These are phyloP conservation scores for Myriosclerotinia duriaeana DNA, from an alignment of 2,329 filamentous ascomycete species.

Conservation along the genomic window DNA sequence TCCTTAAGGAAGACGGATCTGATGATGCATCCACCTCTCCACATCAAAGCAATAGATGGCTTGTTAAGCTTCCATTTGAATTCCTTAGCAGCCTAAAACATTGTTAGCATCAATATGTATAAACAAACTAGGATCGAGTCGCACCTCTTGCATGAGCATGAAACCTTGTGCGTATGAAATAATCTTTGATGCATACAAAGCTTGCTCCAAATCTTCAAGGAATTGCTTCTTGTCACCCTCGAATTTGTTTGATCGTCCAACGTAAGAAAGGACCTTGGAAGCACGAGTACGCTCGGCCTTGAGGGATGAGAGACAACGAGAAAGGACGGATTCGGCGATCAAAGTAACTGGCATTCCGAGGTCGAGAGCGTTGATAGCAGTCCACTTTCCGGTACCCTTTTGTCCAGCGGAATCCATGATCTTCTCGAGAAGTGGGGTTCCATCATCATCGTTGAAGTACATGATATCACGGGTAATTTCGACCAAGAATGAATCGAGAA, in stretches of 20 bases:
- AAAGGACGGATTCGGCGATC: conserved; percentile 95
- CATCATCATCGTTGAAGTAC: conserved; percentile 96
- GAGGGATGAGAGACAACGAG: conserved; percentile 88
- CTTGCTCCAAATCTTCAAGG: conserved; percentile 97
- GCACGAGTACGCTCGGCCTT: conserved; percentile 90
- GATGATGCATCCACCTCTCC: conserved; percentile 99
- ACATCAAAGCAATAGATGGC: conserved; percentile 99
- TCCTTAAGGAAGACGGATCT: conserved; percentile 99
- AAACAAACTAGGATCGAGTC: neutral
- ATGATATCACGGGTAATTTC: conserved; percentile 99
- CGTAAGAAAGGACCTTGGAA: conserved; percentile 69
- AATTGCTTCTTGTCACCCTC: conserved; percentile 89
- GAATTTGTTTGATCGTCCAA: conserved; percentile 76
- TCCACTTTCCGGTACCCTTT: conserved; percentile 99
- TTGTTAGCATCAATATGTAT: conserved; percentile 33
- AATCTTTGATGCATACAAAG: conserved; percentile 98
- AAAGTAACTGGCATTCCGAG: conserved; percentile 98
- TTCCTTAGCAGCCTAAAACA: conserved; percentile 78
- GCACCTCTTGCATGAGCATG: conserved; percentile 98
- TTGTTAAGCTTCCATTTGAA: conserved; percentile 99
- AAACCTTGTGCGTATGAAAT: conserved; percentile 99
- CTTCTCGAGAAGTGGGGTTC: conserved; percentile 91
- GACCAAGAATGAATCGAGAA: conserved; percentile 97
- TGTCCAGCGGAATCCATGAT: conserved; percentile 97
- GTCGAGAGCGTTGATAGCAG: conserved; percentile 97